Evolutionary conservation across 768 basidiomycete genomes (phyloP), one percentile per base, ranked within the genome.

Genomic region (Galerina marginata): DNA sequence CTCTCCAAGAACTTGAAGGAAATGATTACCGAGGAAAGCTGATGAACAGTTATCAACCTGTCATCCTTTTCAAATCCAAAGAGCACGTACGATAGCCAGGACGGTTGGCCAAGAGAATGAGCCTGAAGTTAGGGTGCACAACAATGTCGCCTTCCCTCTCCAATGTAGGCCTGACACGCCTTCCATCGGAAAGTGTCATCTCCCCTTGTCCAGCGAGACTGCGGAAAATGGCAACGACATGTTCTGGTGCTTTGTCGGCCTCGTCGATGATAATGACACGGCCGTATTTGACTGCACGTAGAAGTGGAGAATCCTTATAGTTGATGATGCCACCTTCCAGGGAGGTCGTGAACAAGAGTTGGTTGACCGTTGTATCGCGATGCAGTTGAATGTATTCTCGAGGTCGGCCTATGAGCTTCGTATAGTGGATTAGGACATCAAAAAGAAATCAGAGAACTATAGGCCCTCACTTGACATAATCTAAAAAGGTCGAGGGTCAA

Each of bases 1-100:
- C 70, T 90, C 88, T 2, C 88, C 88, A 2, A 89, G 78, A 12
- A 90, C 88, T 65, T 90, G 87, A 20, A 89, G 72, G 75, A 90
- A 90, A 68, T 90, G 87, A 61, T 90, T 90, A 1, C 87, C 87
- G 23, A 90, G 76, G 81, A 90, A 90, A 1, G 88, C 88, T 89
- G 54, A 12, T 11, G 15, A 56, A 40, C 12, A 48, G 25, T n/a
- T 11, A 11, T 11, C 51, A 45, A 49, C 47, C 45, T 4, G 6
- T 25, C 9, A 42, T 23, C 1, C 5, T 20, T 12, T 51, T 14
- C 7, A 53, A 37, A 48, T 0, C 33, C 4, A 10, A n/a, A 45
- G 54, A 54, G 33, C 16, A 61, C 83, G 62, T 65, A 89, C 87
- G 87, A 77, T 89, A 90, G 10, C 87, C 87, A 36, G 88, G 87